Conservation (phyloP, 306 rosid species). For the Casuarina equisetifolia region DNA sequence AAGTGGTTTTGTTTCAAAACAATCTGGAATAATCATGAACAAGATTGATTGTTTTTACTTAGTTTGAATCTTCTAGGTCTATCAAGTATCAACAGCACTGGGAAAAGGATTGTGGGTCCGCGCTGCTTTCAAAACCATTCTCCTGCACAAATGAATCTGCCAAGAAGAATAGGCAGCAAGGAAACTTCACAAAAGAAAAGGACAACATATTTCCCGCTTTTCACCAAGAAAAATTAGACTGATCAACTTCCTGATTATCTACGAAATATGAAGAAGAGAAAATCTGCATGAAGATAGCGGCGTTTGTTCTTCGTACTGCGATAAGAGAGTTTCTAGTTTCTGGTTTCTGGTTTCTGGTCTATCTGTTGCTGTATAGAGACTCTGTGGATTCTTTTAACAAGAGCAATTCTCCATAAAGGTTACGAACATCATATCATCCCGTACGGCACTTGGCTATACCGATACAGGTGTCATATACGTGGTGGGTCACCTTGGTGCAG, state of each 20-base stretch:
- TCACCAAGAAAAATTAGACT: too few species aligned
- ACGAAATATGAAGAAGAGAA: too few species aligned
- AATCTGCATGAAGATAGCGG: too few species aligned
- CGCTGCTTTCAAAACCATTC: background rate
- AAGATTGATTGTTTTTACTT: background rate
- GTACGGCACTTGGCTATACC: constrained; percentile 41
- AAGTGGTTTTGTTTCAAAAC: background rate
- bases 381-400: background rate
- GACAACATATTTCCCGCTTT: too few species aligned
- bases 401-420: background rate
- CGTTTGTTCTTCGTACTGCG: too few species aligned
- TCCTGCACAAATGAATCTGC: too few species aligned
- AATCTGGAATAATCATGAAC: background rate
- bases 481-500: constrained; percentile 28
- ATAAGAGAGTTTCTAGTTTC: too few species aligned
- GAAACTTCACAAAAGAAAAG: too few species aligned
- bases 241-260: too few species aligned
- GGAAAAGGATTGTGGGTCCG: background rate
- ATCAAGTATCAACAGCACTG: background rate
- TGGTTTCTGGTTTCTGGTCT: too few species aligned
- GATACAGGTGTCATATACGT: constrained; percentile 34
- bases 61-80: constrained; percentile 21
- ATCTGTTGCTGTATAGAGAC: background rate
- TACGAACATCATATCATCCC: constrained; percentile 14
- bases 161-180: too few species aligned